phyloP scores from a whole-genome alignment of 441 rosid species.

The Pelargonium australe region DNA sequence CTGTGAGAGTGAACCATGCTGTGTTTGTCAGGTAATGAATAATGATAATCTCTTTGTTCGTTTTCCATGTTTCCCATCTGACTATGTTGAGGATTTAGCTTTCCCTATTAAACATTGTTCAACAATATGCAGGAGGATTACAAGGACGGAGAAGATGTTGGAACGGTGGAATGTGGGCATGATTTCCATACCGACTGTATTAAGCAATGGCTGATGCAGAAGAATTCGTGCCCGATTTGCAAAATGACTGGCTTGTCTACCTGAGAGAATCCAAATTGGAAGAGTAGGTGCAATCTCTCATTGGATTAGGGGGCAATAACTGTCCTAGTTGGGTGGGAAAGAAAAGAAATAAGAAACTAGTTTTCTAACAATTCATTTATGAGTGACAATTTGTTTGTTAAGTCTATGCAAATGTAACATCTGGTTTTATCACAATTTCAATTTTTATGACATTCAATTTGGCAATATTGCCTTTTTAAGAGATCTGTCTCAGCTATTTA shows the following conservation, averaged over 20 bases:
- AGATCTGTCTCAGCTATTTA: no score
- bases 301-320: no score
- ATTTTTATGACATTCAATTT: no score
- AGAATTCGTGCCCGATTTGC: constrained; percentile 69
- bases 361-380: no score
- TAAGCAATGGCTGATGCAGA: constrained; percentile 62
- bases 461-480: no score
- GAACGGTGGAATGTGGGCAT: constrained; percentile 72
- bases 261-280: constrained; percentile 7
- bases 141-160: constrained; percentile 56
- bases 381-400: no score
- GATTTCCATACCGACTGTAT: constrained; percentile 62
- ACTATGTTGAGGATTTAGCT: background rate
- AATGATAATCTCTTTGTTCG: background rate
- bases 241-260: constrained; percentile 42
- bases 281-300: background rate
- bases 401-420: no score
- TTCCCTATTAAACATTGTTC: background rate
- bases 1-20: constrained; percentile 71
- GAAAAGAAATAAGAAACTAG: no score
- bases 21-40: constrained; percentile 68
- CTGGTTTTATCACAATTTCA: no score
- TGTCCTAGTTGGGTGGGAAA: no score
- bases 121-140: constrained; percentile 58
- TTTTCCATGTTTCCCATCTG: no score